phyloP scores from a whole-genome alignment of 148 eudicot genomes.

The Heliosperma pusillum region DNA sequence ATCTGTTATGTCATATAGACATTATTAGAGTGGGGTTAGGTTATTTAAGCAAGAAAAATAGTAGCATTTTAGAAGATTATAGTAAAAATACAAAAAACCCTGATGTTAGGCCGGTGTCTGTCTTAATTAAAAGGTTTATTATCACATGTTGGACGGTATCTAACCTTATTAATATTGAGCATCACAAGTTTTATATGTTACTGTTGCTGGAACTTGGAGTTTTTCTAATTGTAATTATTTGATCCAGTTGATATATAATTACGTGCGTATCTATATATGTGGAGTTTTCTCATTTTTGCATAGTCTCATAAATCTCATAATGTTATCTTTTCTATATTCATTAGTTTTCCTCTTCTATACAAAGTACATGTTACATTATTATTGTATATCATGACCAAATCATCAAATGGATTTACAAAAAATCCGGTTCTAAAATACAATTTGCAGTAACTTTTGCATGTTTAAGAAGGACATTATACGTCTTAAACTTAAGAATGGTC shows the following conservation, averaged over 20 bases:
- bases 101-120: constrained; percentile 52
- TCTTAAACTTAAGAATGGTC: no score
- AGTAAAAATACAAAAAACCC: constrained; percentile 10
- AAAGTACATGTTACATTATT: no score
- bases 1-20: constrained; percentile 6
- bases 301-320: no score
- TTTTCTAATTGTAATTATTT: constrained; percentile 8
- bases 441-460: no score
- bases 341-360: no score
- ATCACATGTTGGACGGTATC: constrained; percentile 22
- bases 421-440: no score
- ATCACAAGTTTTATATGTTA: not conserved
- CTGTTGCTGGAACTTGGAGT: not conserved
- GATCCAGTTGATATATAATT: not conserved
- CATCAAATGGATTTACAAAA: no score
- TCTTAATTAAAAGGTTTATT: constrained; percentile 22
- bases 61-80: constrained; percentile 10
- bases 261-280: no score
- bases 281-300: not conserved
- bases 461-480: no score
- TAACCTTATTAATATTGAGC: constrained; percentile 17
- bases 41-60: constrained; percentile 22
- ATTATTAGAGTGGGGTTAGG: constrained; percentile 26
- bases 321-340: no score
- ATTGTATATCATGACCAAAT: no score